Percentiles rank a stretch among this genome's conserved stretches.
Evolutionary conservation across 495 filamentous ascomycete genomes (phyloP).

Genomic region (Friedmanniomyces simplex): DNA sequence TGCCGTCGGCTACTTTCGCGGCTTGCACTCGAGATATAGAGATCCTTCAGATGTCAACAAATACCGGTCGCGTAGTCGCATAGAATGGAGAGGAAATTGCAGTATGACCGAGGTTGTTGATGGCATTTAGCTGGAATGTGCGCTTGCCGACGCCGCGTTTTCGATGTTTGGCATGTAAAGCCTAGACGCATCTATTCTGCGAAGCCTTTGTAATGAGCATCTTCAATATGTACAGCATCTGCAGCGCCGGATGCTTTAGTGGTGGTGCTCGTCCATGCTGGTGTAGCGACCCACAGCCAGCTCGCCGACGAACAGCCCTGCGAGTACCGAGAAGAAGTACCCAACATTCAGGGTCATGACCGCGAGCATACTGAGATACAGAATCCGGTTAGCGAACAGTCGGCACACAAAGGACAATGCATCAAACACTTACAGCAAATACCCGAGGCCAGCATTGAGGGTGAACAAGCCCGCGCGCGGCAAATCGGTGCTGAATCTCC

Average conservation of each 20-base stretch:
- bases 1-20: background rate
- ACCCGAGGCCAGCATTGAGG: constrained; percentile 63
- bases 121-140: background rate
- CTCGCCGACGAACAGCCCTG: constrained; percentile 74
- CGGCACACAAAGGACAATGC: background rate
- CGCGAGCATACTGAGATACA: constrained; percentile 70
- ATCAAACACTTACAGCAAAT: constrained; percentile 67
- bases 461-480: constrained; percentile 59
- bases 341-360: constrained; percentile 96
- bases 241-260: background rate
- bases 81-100: background rate
- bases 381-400: background rate
- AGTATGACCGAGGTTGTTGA: background rate
- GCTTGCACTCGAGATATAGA: background rate
- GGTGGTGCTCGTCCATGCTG: background rate
- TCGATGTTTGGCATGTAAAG: background rate
- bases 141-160: background rate
- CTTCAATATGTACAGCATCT: background rate
- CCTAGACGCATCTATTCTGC: too few relatives aligned
- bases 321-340: constrained; percentile 85
- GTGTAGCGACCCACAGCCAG: constrained; percentile 63
- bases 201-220: background rate
- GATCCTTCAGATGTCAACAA: background rate
- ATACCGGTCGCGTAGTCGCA: background rate
- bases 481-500: constrained; percentile 69